Conservation (phyloP, 2,329 filamentous ascomycete species). For the Rhytidhysteron rufulum region DNA sequence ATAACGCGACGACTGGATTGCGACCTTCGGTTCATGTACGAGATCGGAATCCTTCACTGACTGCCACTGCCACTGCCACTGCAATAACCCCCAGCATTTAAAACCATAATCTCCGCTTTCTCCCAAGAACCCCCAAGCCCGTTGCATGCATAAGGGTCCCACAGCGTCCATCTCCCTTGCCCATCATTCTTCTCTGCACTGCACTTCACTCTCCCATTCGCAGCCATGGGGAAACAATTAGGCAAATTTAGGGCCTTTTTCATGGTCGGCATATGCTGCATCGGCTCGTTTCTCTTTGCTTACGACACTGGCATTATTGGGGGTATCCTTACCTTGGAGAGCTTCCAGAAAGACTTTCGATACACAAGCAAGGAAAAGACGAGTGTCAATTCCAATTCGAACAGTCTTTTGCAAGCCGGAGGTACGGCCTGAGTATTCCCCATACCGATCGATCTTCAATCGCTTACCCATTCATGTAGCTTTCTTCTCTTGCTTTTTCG, state of each 20-base stretch:
- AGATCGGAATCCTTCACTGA: too few relatives aligned
- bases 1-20: too few relatives aligned
- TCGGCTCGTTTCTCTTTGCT: slow-evolving; percentile 38
- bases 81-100: too few relatives aligned
- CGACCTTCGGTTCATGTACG: too few relatives aligned
- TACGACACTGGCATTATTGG: slow-evolving; percentile 46
- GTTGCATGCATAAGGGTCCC: too few relatives aligned
- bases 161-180: too few relatives aligned
- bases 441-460: not conserved
- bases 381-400: slow-evolving; percentile 38
- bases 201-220: too few relatives aligned
- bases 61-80: too few relatives aligned
- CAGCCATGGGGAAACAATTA: too few relatives aligned
- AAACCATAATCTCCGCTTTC: too few relatives aligned
- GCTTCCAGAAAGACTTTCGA: slow-evolving; percentile 39
- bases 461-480: slow-evolving; percentile 17
- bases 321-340: slow-evolving; percentile 37
- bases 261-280: slow-evolving; percentile 3
- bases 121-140: too few relatives aligned
- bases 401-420: slow-evolving; percentile 41
- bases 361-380: slow-evolving; percentile 23
- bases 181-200: too few relatives aligned
- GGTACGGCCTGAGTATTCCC: slow-evolving; percentile 17
- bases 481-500: slow-evolving; percentile 43
- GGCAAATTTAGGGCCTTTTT: slow-evolving; percentile 5